A percentile compares a stretch with the other conserved stretches of the same genome.
Evolutionary conservation across 345 rosid genomes (phyloP).

Genomic region (Acer yangbiense): DNA sequence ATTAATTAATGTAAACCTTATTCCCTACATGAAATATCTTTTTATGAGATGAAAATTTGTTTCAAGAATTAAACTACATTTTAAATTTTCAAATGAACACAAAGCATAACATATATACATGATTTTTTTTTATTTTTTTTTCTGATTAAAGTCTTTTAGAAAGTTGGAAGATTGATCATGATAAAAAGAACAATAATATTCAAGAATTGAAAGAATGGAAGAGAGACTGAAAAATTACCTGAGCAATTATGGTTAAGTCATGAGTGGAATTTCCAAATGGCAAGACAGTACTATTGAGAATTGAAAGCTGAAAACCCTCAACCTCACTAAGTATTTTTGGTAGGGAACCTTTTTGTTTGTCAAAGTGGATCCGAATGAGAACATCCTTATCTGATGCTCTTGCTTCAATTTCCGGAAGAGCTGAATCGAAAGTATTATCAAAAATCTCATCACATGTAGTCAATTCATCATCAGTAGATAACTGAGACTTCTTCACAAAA

Average conservation of each 20-base stretch:
- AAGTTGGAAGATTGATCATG: neutral
- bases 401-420: conserved; percentile 74
- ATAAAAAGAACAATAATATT: neutral
- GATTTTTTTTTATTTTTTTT: too few species aligned
- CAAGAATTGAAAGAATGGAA: neutral
- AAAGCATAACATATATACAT: too few species aligned
- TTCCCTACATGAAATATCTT: too few species aligned
- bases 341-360: conserved; percentile 48
- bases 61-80: too few species aligned
- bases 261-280: conserved; percentile 66
- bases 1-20: too few species aligned
- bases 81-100: too few species aligned
- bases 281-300: conserved; percentile 53
- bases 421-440: conserved; percentile 32
- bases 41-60: too few species aligned
- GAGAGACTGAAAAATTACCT: conserved; percentile 41
- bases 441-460: conserved; percentile 41
- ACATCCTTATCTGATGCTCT: conserved; percentile 55
- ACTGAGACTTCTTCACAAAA: conserved; percentile 53
- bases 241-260: conserved; percentile 60
- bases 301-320: conserved; percentile 52
- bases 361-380: conserved; percentile 63
- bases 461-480: conserved; percentile 44
- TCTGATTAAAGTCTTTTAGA: neutral
- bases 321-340: conserved; percentile 47